Evolutionary conservation across 352 stramenopile genomes (phyloP).

Genomic region (Phytophthora constricta): DNA sequence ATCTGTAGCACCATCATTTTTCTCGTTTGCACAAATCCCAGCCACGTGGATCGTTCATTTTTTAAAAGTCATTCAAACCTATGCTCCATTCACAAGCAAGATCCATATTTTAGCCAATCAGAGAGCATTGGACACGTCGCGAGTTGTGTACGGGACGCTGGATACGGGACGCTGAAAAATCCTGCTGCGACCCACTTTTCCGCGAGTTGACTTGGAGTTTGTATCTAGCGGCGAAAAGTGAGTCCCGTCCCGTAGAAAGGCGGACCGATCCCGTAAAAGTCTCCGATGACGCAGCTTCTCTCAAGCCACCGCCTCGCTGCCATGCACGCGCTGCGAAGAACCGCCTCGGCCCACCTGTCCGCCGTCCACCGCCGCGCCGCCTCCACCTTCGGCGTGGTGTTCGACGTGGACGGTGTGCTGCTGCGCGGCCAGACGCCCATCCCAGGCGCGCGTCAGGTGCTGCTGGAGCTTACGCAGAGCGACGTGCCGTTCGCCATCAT

Average conservation of each 20-base stretch:
- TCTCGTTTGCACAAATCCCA: slow-evolving; percentile 26
- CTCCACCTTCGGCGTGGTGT: slow-evolving; percentile 81
- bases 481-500: slow-evolving; percentile 84
- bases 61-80: too few species aligned
- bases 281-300: too few species aligned
- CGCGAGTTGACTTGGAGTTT: too few species aligned
- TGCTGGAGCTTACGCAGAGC: slow-evolving; percentile 66
- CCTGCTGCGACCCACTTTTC: too few species aligned
- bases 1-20: slow-evolving; percentile 33
- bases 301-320: too few species aligned
- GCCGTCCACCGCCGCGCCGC: not conserved
- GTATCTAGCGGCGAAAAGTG: too few species aligned
- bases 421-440: slow-evolving; percentile 78
- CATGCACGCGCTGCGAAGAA: slow-evolving; percentile 34
- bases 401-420: slow-evolving; percentile 86
- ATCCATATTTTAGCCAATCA: too few species aligned
- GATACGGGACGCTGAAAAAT: too few species aligned
- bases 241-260: not conserved
- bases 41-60: slow-evolving; percentile 1
- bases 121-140: too few species aligned
- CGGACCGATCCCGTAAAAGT: too few species aligned
- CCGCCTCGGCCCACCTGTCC: not conserved
- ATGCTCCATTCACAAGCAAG: too few species aligned
- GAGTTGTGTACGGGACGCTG: too few species aligned
- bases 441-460: slow-evolving; percentile 67